These are phyloP conservation scores for Choanephora cucurbitarum DNA, from an alignment of 371 early-diverging fungal genomes.

Conservation along the genomic window DNA sequence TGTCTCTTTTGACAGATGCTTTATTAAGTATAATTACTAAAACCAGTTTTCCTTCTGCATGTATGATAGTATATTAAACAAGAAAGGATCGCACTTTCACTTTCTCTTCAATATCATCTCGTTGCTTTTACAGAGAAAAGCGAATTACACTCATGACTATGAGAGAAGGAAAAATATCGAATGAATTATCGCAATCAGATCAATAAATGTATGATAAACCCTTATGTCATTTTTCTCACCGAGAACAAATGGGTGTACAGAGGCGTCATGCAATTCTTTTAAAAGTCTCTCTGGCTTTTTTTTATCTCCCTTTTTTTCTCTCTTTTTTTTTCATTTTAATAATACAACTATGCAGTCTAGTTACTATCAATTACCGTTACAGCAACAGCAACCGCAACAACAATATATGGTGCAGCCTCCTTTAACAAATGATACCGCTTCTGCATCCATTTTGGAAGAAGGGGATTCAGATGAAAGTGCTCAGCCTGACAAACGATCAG, in stretches of 20 bases:
- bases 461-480: slow-evolving; percentile 52
- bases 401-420: background rate
- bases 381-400: background rate
- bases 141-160: too few relatives aligned
- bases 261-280: slow-evolving; percentile 1
- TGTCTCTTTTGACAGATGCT: too few relatives aligned
- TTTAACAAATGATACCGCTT: background rate
- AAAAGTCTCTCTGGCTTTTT: background rate
- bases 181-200: too few relatives aligned
- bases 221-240: background rate
- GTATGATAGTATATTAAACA: too few relatives aligned
- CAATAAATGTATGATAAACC: too few relatives aligned
- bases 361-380: background rate
- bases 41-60: too few relatives aligned
- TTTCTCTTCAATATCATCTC: too few relatives aligned
- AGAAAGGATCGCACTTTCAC: too few relatives aligned
- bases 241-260: background rate
- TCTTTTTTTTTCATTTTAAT: background rate
- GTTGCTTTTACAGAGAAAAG: too few relatives aligned
- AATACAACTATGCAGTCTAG: background rate
- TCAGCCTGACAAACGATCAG: slow-evolving; percentile 65
- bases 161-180: too few relatives aligned
- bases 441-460: slow-evolving; percentile 2
- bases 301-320: background rate
- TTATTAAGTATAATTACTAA: too few relatives aligned